Conservation (phyloP, 2,329 filamentous ascomycete genomes). For the Cordyceps cicadae region DNA sequence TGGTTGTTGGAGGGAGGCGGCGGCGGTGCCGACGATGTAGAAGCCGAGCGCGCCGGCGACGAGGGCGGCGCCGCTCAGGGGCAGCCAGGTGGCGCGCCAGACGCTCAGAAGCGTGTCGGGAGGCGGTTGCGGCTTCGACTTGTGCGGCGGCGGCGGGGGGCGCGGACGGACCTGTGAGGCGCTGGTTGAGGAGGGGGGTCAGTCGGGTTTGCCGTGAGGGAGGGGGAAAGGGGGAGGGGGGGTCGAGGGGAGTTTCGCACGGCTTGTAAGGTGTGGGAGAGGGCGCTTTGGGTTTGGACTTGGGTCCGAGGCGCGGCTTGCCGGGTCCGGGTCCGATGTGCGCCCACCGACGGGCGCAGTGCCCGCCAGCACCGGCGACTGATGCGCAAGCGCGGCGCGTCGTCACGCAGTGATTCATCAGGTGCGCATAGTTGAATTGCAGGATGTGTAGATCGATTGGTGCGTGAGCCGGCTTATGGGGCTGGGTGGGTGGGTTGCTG, state of each 20-base stretch:
- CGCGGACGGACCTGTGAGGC: not conserved
- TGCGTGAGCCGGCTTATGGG: not conserved
- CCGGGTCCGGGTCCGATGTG: slow-evolving; percentile 4
- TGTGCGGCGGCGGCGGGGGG: not conserved
- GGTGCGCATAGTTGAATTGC: slow-evolving; percentile 8
- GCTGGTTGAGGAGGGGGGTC: not conserved
- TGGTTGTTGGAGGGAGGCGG: slow-evolving; percentile 24
- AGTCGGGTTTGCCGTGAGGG: not conserved
- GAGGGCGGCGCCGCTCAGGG: slow-evolving; percentile 39
- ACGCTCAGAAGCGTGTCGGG: slow-evolving; percentile 28
- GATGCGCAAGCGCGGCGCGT: slow-evolving; percentile 21
- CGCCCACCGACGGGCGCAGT: slow-evolving; percentile 22
- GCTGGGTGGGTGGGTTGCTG: not conserved
- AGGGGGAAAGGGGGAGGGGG: not conserved
- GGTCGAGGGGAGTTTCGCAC: slow-evolving; percentile 16
- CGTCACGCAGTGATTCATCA: slow-evolving; percentile 23
- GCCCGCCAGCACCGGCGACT: slow-evolving; percentile 12
- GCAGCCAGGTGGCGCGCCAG: slow-evolving; percentile 32
- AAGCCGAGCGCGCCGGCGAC: slow-evolving; percentile 38
- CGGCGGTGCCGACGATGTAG: slow-evolving; percentile 35
- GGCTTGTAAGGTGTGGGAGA: slow-evolving; percentile 22
- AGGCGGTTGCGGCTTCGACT: slow-evolving; percentile 14
- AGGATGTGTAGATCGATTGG: not conserved
- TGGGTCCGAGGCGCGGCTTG: slow-evolving; percentile 16
- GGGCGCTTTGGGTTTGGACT: slow-evolving; percentile 16